Base-by-base conservation (phyloP, 2,329 filamentous ascomycete genomes). In the Alternaria viburni region DNA sequence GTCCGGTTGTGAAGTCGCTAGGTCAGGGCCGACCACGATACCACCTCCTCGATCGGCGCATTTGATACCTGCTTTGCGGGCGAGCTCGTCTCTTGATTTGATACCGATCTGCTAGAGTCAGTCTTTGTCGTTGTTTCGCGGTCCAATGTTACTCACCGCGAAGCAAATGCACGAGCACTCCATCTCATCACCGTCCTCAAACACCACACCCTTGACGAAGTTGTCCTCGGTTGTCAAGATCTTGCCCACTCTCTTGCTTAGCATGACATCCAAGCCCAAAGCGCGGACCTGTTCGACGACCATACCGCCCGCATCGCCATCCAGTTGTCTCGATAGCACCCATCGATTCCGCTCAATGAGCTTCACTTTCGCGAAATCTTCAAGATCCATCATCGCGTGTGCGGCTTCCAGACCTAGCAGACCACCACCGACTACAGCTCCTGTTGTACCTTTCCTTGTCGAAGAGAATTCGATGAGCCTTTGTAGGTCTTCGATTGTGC, bases 371-470 rank as follows among this genome's bases (percentile, higher is more conserved):
- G 86, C 84, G 74, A 91, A 96, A 55, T 89, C 87, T 70, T 91
- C 86, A 9, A 97, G 83, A 74, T 97, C 93, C 83, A 94, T 90
- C 92, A 97, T 93, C 2, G 93, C 93, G 73, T 97, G 96, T 32
- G 93, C 93, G 3, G 93, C 93, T 81, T 97, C 93, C 0, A 97
- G 86, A 1, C 93, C 93, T 0, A 97, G 85, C 23, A 97, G 80
- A 1, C 93, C 93, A 56, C 93, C 93, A 23, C 93, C 93, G 4
- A 97, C 91, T 0, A 96, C 93, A 5, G 89, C 87, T 0, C 91
- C 93, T 3, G 87, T 86, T 3, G 89, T 88, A 5, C 88, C 92
- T 69, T 89, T 91, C 57, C 88, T 87, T 11, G 84, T 82, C 1
- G 87, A 85, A 0, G 92, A 88, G 74, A 91, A 97, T 1, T 85